Evolutionary conservation across 164 flowering plant species (phyloP).

Genomic region (Paratinospora sagittata): DNA sequence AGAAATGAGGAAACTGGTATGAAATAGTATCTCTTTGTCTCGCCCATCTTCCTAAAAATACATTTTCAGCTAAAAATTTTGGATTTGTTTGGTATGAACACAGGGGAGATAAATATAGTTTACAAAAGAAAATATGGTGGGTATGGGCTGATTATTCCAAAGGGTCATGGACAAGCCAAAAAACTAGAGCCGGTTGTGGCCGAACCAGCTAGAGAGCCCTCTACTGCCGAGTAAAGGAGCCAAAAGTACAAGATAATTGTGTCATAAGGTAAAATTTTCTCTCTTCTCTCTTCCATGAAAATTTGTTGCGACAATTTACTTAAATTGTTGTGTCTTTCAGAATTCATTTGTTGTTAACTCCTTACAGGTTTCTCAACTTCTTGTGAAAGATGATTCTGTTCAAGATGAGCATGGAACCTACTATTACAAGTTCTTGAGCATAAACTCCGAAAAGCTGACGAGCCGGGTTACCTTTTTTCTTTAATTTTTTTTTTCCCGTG

Average conservation of each 20-base stretch:
- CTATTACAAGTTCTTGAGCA: background rate
- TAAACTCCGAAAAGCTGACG: background rate
- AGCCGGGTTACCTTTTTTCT: background rate
- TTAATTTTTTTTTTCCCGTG: background rate
- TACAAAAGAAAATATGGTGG: conserved; percentile 88
- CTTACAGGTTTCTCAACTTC: background rate
- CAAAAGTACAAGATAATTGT: background rate
- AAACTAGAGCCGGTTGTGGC: conserved; percentile 36
- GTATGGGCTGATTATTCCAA: conserved; percentile 88
- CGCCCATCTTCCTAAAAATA: background rate
- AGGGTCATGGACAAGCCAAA: conserved; percentile 51
- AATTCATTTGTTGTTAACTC: no score
- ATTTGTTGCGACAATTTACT: no score
- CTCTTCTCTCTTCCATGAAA: background rate
- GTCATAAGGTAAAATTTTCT: background rate
- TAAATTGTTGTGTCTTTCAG: no score
- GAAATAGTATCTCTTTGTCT: background rate
- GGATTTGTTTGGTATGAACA: conserved; percentile 3
- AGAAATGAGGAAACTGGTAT: conserved; percentile 90
- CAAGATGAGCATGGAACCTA: background rate
- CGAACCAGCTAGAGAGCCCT: conserved; percentile 34
- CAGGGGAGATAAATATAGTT: conserved; percentile 86
- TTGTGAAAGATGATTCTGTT: background rate
- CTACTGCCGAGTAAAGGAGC: conserved; percentile 1
- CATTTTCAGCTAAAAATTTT: background rate